Evolutionary conservation across 257 asterid species (phyloP), one percentile per base, ranked within the genome.

Genomic region (Fraxinus americana): DNA sequence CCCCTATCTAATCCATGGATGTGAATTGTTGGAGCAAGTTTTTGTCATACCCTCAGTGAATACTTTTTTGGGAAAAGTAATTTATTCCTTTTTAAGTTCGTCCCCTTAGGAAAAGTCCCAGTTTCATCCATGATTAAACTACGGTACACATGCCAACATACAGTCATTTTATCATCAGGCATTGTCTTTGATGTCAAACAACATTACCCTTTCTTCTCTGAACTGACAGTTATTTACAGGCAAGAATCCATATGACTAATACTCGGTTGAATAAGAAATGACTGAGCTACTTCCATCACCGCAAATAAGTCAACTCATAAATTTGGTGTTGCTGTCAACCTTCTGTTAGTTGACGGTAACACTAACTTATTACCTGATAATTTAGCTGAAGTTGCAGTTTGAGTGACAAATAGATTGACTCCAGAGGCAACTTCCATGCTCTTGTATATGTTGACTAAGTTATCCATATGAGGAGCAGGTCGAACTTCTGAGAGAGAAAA

Each of bases 391-490:
- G 88, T 80, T 72, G 85, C 88, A 72, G 79, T 80, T 78, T 94
- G 98, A 45, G 94, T 79, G 79, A 87, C 75, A 52, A 89, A 88
- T 35, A 88, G 87, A 50, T 85, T 82, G 85, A 86, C 85, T 48
- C 97, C 98, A 34, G 92, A 87, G 48, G 94, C 89, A 74, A 78
- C 88, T 90, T 93, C 97, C 99, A 95, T 91, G 87, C 94, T 93
- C 88, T 90, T 93, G 88, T 95, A 93, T 71, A 95, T 89, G 54
- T 83, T 86, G 63, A 95, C 99, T 79, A 95, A 86, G 89, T 93
- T 95, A 83, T 95, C 96, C 99, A 95, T 95, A 75, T 89, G 98
- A 66, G 98, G 93, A 77, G 98, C 97, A 82, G 97, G 96, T 70
- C 97, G 91, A 74, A 95, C 77, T 87, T 95, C 99, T 93, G 87